Evolutionary conservation across 768 basidiomycete species (phyloP), one percentile per base, ranked within the genome.

Genomic region (Epithele typhae): DNA sequence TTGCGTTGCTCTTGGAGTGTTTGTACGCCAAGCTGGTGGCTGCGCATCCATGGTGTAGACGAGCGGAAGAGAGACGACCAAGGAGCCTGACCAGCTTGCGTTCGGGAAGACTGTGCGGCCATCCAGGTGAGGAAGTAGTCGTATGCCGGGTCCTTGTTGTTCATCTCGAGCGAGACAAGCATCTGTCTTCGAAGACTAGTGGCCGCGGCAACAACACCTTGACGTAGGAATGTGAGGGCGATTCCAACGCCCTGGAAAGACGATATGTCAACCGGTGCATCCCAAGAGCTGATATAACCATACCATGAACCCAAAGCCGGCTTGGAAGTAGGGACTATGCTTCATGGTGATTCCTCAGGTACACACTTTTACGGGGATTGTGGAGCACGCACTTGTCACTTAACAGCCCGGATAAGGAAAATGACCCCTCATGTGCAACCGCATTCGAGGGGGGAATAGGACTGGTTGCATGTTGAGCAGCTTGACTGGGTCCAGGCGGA

Each of bases 41-140:
- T 92, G 37, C 82, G 77, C 40, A 84, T 66, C 79, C 81, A 86
- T 18, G 46, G 65, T 61, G 35, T 63, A 12, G 58, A 50, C 2
- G 56, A 46, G 23, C 45, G 34, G 39, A 56, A 43, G 33, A 43
- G 35, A 23, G 51, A 45, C 18, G 51, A 41, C 49, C 49, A 53
- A 3, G 66, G 59, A 17, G 60, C 59, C 12, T 65, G 58, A n/a
- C 61, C 62, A 6, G 51, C 43, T 19, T 48, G 42, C 40, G 65
- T 51, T 24, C 58, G 64, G 1, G 79, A 65, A 3, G 81, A 71
- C 39, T 89, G 84, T 40, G 78, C 76, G 6, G 92, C 81, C 88
- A 98, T 90, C 95, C 96, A 99, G 40, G 85, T 73, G 34, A 99
- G 80, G 65, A 98, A 94, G 93, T 96, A 98, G 37, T 91, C 87